phyloP scores from a whole-genome alignment of 176 grass and related monocot species.

The Paspalum vaginatum region DNA sequence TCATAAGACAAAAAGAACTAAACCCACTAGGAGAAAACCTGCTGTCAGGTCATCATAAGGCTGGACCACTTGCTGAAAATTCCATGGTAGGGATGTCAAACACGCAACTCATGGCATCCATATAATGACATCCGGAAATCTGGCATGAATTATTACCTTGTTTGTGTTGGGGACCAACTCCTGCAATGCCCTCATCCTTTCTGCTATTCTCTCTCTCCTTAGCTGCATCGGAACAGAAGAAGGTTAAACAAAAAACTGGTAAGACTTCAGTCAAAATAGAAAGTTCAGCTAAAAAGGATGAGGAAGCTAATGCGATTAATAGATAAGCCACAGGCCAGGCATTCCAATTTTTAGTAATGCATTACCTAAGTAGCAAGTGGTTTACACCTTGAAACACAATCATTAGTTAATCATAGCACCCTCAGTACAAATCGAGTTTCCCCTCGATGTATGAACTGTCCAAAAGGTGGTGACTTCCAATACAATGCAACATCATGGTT shows the following conservation, averaged over 20 bases:
- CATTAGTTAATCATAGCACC: slow-evolving; percentile 39
- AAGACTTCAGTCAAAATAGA: neutral
- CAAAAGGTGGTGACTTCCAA: slow-evolving; percentile 49
- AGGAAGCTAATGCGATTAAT: neutral
- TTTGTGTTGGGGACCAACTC: slow-evolving; percentile 96
- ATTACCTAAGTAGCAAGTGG: slow-evolving; percentile 19
- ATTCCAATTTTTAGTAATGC: slow-evolving; percentile 5
- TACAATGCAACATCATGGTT: slow-evolving; percentile 51
- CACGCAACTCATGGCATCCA: slow-evolving; percentile 14
- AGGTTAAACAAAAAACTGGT: slow-evolving; percentile 13
- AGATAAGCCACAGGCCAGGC: neutral
- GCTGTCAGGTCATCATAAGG: slow-evolving; percentile 32
- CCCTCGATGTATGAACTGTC: slow-evolving; percentile 36
- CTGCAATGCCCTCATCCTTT: slow-evolving; percentile 92
- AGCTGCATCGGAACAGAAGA: slow-evolving; percentile 51
- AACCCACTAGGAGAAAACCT: neutral
- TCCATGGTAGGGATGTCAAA: slow-evolving; percentile 24
- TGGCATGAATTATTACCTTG: slow-evolving; percentile 61
- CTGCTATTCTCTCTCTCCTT: slow-evolving; percentile 91
- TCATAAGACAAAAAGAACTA: slow-evolving; percentile 33
- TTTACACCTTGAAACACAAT: slow-evolving; percentile 26
- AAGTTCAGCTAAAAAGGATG: neutral
- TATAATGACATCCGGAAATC: slow-evolving; percentile 30
- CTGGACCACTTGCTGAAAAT: slow-evolving; percentile 35
- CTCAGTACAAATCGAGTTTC: slow-evolving; percentile 43